phyloP scores from a whole-genome alignment of 352 stramenopile genomes.

The Globisporangium rhizosaccharum region DNA sequence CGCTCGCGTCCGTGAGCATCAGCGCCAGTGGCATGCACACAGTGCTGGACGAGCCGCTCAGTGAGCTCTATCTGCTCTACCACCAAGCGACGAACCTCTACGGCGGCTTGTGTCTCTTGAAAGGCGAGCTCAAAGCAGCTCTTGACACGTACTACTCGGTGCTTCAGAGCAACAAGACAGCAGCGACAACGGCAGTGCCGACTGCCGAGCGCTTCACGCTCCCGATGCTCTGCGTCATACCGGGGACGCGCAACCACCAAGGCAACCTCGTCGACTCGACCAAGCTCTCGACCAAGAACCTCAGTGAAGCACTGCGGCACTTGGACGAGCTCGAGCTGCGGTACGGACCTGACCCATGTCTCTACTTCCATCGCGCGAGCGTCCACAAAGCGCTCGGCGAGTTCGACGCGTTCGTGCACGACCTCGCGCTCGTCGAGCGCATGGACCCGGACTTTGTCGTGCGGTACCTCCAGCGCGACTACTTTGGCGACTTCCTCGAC shows the following conservation, averaged over 20 bases:
- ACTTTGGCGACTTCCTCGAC: constrained; percentile 47
- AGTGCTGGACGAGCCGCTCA: not conserved
- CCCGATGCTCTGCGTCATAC: constrained; percentile 36
- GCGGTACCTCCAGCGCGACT: constrained; percentile 29
- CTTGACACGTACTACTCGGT: constrained; percentile 44
- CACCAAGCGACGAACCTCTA: constrained; percentile 41
- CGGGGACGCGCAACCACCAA: constrained; percentile 28
- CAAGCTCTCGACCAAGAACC: constrained; percentile 36
- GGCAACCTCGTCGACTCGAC: constrained; percentile 43
- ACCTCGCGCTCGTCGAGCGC: constrained; percentile 44
- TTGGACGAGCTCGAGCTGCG: constrained; percentile 49
- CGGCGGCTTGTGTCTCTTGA: constrained; percentile 39
- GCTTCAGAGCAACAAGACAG: constrained; percentile 8
- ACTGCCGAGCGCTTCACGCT: constrained; percentile 19
- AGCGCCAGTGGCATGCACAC: not conserved
- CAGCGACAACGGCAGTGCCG: constrained; percentile 6
- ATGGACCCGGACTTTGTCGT: constrained; percentile 40
- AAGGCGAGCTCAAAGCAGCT: constrained; percentile 40
- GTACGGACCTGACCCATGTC: constrained; percentile 45
- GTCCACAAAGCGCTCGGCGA: constrained; percentile 40
- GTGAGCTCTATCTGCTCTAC: constrained; percentile 27
- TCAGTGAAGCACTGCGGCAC: constrained; percentile 40
- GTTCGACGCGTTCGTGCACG: constrained; percentile 33
- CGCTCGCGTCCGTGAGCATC: not conserved
- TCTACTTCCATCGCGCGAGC: constrained; percentile 60